These are phyloP conservation scores for Orobanche coerulescens DNA, from an alignment of 257 asterid species.

Conservation along the genomic window DNA sequence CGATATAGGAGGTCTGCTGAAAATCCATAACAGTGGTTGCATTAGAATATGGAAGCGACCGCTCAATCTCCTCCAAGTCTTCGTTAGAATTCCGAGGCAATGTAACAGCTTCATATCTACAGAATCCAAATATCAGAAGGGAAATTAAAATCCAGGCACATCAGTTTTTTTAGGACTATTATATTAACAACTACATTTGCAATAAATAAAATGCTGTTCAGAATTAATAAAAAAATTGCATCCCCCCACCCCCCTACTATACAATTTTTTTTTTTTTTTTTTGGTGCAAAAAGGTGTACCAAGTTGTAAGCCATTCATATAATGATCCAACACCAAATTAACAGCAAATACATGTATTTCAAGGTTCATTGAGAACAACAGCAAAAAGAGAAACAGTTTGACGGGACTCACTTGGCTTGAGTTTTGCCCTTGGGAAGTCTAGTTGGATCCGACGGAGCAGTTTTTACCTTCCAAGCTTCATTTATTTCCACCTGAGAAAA, in stretches of 20 bases:
- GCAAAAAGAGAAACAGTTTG: constrained; percentile 1
- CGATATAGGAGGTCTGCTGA: constrained; percentile 52
- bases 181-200: not conserved
- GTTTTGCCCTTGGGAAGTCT: constrained; percentile 58
- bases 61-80: constrained; percentile 55
- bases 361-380: not conserved
- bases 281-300: not conserved
- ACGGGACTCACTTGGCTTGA: constrained; percentile 64
- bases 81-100: constrained; percentile 50
- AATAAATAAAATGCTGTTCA: not conserved
- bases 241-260: not conserved
- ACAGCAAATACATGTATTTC: not conserved
- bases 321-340: not conserved
- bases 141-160: constrained; percentile 4
- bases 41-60: constrained; percentile 34
- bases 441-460: constrained; percentile 54
- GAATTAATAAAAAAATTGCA: not conserved
- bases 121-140: not conserved
- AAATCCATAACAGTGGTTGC: constrained; percentile 46
- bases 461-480: constrained; percentile 83
- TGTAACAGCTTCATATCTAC: constrained; percentile 55
- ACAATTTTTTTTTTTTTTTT: too few relatives aligned
- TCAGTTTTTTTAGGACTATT: not conserved
- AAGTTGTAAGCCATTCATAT: not conserved
- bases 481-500: constrained; percentile 66